These are phyloP conservation scores for Aspergillus nanangensis DNA, from an alignment of 495 filamentous ascomycete genomes.

Conservation along the genomic window DNA sequence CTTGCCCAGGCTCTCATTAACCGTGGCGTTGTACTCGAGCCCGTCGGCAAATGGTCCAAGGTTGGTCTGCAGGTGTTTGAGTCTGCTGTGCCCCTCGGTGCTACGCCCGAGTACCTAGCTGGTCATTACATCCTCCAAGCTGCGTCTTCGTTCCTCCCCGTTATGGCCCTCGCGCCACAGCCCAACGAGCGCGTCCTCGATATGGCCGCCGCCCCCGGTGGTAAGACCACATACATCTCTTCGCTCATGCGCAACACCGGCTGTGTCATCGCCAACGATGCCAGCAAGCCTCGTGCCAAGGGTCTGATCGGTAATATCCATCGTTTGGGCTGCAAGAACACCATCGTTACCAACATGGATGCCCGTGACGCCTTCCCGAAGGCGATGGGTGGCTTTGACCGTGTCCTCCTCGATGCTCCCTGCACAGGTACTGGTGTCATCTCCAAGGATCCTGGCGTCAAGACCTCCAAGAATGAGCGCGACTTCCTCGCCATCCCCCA, in stretches of 20 bases:
- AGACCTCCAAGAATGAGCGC: constrained; percentile 93
- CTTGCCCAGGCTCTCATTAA: constrained; percentile 95
- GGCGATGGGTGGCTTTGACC: constrained; percentile 91
- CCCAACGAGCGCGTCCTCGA: constrained; percentile 85
- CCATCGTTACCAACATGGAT: constrained; percentile 90
- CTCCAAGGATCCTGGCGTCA: constrained; percentile 88
- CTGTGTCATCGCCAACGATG: constrained; percentile 93
- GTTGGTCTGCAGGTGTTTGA: constrained; percentile 96
- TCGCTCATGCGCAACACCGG: constrained; percentile 99
- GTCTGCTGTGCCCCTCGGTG: constrained; percentile 88
- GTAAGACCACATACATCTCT: constrained; percentile 95
- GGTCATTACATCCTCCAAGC: constrained; percentile 98
- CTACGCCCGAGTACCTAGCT: constrained; percentile 94
- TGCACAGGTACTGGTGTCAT: constrained; percentile 88
- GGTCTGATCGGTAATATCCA: constrained; percentile 98
- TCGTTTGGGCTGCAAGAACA: constrained; percentile 88
- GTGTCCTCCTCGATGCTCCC: constrained; percentile 74
- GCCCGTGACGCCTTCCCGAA: constrained; percentile 82
- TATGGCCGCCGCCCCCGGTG: constrained; percentile 97
- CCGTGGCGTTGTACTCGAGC: constrained; percentile 92
- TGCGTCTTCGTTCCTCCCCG: constrained; percentile 92
- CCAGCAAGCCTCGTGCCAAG: constrained; percentile 86
- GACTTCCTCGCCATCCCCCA: constrained; percentile 92
- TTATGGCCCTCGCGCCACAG: constrained; percentile 94
- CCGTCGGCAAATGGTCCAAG: constrained; percentile 98